Percentiles rank a stretch among this genome's conserved stretches.
Conservation (phyloP, 1,139 yeast species). For the Sugiyamaella novakii region DNA sequence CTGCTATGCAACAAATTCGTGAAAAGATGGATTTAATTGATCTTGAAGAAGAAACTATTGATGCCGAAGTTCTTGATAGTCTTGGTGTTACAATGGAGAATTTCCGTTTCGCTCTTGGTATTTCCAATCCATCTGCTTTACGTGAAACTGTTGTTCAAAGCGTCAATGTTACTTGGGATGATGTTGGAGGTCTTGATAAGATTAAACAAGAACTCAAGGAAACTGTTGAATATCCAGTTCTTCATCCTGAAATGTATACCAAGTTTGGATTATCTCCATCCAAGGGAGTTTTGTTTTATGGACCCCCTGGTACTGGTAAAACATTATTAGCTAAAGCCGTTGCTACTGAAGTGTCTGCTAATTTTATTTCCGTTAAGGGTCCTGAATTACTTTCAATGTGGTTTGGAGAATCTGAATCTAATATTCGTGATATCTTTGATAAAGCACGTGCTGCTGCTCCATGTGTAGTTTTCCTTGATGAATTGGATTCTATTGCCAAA, state of each 20-base stretch:
- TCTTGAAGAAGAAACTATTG: conserved; percentile 95
- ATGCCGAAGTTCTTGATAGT: conserved; percentile 94
- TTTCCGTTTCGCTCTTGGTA: conserved; percentile 96
- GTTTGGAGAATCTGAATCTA: conserved; percentile 98
- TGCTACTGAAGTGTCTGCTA: conserved; percentile 96
- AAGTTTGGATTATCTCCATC: conserved; percentile 97
- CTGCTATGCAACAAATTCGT: conserved; percentile 98
- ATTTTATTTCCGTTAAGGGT: conserved; percentile 94
- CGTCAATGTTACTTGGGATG: conserved; percentile 98
- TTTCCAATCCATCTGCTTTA: conserved; percentile 97
- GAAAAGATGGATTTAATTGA: conserved; percentile 99
- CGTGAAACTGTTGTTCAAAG: conserved; percentile 99
- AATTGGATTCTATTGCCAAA: conserved; percentile 95
- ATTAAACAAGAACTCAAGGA: conserved; percentile 96
- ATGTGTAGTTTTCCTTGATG: conserved; percentile 95
- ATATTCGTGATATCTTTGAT: conserved; percentile 95
- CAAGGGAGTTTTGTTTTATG: conserved; percentile 96
- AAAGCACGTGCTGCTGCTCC: conserved; percentile 99
- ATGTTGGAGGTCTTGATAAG: conserved; percentile 91
- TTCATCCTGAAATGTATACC: conserved; percentile 98
- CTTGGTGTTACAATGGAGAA: conserved; percentile 99
- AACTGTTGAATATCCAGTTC: conserved; percentile 97
- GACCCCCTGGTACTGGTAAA: conserved; percentile 99
- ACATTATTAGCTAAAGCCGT: conserved; percentile 97
- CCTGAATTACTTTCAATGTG: conserved; percentile 98